A percentile compares a stretch with the other conserved stretches of the same genome.
Conservation (phyloP, 2,329 filamentous ascomycete species). For the Plenodomus lindquistii region DNA sequence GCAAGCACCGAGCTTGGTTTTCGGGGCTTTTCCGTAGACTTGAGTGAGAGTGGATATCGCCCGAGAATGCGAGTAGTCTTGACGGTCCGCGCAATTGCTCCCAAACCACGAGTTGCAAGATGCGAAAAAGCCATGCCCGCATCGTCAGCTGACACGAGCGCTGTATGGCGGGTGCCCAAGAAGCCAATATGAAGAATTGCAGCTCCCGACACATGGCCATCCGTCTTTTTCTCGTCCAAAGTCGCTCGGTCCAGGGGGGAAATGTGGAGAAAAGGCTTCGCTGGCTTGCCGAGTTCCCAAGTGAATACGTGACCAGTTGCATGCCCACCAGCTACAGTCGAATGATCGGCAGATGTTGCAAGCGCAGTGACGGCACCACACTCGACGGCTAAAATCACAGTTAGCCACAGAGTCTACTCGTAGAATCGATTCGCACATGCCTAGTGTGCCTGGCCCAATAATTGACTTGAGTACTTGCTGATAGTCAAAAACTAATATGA, state of each 20-base stretch:
- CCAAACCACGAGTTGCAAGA: constrained; percentile 87
- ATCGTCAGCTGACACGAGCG: constrained; percentile 92
- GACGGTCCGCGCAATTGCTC: constrained; percentile 79
- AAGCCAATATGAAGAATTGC: constrained; percentile 92
- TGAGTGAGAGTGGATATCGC: constrained; percentile 76
- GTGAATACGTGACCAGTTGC: constrained; percentile 91
- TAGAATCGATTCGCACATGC: constrained; percentile 49
- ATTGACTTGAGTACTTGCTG: constrained; percentile 94
- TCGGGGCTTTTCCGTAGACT: constrained; percentile 65
- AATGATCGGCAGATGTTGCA: constrained; percentile 90
- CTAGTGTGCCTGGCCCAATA: constrained; percentile 89
- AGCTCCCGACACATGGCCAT: constrained; percentile 80
- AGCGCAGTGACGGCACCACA: constrained; percentile 85
- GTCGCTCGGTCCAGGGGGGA: constrained; percentile 72
- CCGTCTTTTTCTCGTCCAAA: constrained; percentile 66
- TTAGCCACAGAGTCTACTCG: constrained; percentile 30
- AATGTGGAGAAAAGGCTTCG: constrained; percentile 86
- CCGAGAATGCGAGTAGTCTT: constrained; percentile 91
- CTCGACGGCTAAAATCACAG: constrained; percentile 70
- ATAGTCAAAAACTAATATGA: constrained; percentile 96
- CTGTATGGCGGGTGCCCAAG: constrained; percentile 88
- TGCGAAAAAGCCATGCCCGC: constrained; percentile 98
- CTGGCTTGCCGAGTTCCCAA: constrained; percentile 85
- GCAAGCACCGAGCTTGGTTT: constrained; percentile 95
- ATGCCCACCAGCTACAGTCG: constrained; percentile 88